These are phyloP conservation scores for Xylariomycetidae sp. DNA, from an alignment of 2,329 filamentous ascomycete genomes.

Conservation along the genomic window DNA sequence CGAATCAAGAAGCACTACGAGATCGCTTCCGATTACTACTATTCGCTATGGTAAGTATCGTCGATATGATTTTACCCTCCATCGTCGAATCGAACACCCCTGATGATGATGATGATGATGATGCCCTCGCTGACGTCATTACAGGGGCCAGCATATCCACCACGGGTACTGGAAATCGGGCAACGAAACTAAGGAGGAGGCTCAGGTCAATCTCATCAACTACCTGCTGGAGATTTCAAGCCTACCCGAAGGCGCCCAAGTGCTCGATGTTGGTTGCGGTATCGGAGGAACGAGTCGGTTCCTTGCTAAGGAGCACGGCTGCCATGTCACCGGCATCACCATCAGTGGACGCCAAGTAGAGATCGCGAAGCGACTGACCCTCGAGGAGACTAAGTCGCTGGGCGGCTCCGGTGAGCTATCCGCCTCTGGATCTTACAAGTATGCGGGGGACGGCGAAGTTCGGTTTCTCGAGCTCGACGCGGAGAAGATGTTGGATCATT, in stretches of 20 bases:
- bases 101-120: too few relatives aligned
- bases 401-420: conserved; percentile 4
- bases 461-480: conserved; percentile 56
- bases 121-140: conserved; percentile 3
- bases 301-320: conserved; percentile 47
- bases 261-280: conserved; percentile 59
- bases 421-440: conserved; percentile 3
- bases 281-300: conserved; percentile 55
- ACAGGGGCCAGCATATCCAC: conserved; percentile 59
- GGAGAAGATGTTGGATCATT: conserved; percentile 54
- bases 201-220: conserved; percentile 53
- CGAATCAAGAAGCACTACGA: conserved; percentile 58
- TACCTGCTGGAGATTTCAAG: conserved; percentile 47
- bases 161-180: conserved; percentile 54
- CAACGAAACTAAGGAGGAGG: conserved; percentile 51
- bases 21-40: conserved; percentile 57
- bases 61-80: background rate
- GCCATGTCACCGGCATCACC: conserved; percentile 54
- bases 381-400: conserved; percentile 27
- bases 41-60: conserved; percentile 49
- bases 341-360: conserved; percentile 57
- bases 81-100: too few relatives aligned
- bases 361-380: conserved; percentile 49
- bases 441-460: conserved; percentile 32
- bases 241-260: conserved; percentile 30